phyloP scores from a whole-genome alignment of 179 eudicot genomes.

The Beta lomatogona region DNA sequence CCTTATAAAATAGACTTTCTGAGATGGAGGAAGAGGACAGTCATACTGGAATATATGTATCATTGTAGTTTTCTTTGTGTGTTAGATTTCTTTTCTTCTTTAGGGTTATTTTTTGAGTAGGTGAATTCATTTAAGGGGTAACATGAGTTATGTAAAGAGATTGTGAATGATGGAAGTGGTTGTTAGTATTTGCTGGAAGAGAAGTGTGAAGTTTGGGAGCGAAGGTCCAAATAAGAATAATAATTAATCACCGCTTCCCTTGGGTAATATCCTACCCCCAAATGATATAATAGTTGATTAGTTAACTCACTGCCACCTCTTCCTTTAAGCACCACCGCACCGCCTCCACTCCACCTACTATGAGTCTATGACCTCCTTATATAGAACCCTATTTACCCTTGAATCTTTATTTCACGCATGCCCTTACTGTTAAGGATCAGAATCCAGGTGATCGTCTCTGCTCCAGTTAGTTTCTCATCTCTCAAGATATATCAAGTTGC shows the following conservation, averaged over 20 bases:
- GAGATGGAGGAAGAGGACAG: not conserved
- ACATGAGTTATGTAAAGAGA: not conserved
- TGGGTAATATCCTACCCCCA: not conserved
- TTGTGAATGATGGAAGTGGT: not conserved
- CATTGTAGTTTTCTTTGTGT: not conserved
- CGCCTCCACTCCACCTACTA: too few relatives aligned
- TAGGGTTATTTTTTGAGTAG: not conserved
- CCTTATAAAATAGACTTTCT: not conserved
- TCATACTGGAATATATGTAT: not conserved
- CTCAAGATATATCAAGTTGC: not conserved
- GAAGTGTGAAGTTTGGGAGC: not conserved
- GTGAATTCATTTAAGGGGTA: not conserved
- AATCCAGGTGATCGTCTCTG: too few relatives aligned
- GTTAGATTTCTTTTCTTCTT: not conserved
- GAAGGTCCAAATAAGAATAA: not conserved
- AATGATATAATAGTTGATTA: not conserved
- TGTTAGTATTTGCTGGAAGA: not conserved
- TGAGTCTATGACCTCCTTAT: not conserved
- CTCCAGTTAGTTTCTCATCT: too few relatives aligned
- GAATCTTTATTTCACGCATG: not conserved
- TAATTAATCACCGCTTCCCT: not conserved
- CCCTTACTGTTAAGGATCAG: not conserved
- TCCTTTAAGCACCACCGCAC: too few relatives aligned
- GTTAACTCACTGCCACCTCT: not conserved
- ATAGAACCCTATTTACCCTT: not conserved